These are phyloP conservation scores for Chaetomiaceae sp. DNA, from an alignment of 2,329 filamentous ascomycete genomes.

Conservation along the genomic window DNA sequence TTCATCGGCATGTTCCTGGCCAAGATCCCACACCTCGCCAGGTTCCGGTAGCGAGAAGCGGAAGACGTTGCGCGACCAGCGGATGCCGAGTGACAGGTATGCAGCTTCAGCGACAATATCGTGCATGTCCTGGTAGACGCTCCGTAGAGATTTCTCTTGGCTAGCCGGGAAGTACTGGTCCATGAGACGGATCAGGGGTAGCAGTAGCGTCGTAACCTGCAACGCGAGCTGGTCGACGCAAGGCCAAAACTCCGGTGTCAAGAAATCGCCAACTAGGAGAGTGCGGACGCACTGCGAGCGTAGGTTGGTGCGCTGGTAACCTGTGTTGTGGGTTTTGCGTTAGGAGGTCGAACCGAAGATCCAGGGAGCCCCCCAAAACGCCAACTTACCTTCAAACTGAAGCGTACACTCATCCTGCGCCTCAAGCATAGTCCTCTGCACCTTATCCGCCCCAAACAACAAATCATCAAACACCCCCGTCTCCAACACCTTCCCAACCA, in stretches of 20 bases:
- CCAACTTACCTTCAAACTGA: conserved; percentile 15
- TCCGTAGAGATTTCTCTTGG: conserved; percentile 19
- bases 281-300: conserved; percentile 31
- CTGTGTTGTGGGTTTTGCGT: conserved; percentile 23
- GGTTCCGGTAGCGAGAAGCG: conserved; percentile 28
- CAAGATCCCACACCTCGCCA: conserved; percentile 28
- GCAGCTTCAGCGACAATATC: conserved; percentile 32
- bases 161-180: conserved; percentile 19
- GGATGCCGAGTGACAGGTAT: conserved; percentile 31
- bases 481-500: conserved; percentile 38
- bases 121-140: conserved; percentile 33
- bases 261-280: conserved; percentile 22
- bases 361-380: neutral
- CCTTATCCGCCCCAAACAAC: conserved; percentile 37
- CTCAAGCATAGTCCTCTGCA: conserved; percentile 29
- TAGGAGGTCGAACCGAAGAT: neutral
- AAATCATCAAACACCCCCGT: conserved; percentile 37
- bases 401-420: conserved; percentile 32
- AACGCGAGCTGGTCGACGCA: conserved; percentile 35
- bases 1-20: conserved; percentile 26
- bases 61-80: conserved; percentile 31
- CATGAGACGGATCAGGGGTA: conserved; percentile 35
- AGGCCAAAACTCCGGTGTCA: conserved; percentile 36
- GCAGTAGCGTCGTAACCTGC: conserved; percentile 33
- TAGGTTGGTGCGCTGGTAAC: conserved; percentile 35